phyloP scores from a whole-genome alignment of 768 basidiomycete genomes.

The Lepiota brunneoincarnata region DNA sequence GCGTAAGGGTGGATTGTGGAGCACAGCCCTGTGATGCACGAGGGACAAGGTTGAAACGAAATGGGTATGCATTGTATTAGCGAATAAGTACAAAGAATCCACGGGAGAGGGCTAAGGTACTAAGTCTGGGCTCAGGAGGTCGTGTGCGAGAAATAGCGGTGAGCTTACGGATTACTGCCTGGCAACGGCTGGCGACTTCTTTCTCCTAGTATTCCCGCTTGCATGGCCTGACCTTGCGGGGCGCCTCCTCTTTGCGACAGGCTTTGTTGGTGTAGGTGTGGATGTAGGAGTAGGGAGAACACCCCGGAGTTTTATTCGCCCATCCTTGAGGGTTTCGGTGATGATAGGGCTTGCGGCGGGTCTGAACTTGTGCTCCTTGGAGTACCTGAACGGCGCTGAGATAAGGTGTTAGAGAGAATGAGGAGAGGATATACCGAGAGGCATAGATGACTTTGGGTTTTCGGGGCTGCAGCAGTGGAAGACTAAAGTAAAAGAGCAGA shows the following conservation, averaged over 20 bases:
- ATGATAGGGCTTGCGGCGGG: slow-evolving; percentile 21
- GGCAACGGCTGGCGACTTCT: neutral
- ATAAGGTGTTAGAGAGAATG: neutral
- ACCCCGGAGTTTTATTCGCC: slow-evolving; percentile 15
- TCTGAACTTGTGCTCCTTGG: slow-evolving; percentile 20
- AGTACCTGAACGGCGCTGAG: slow-evolving; percentile 13
- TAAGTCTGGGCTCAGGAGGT: neutral
- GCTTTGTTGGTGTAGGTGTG: slow-evolving; percentile 6
- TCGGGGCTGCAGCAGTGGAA: neutral
- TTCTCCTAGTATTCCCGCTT: slow-evolving; percentile 7
- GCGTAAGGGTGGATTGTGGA: too few species aligned
- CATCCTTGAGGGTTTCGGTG: slow-evolving; percentile 19
- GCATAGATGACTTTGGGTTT: slow-evolving; percentile 17
- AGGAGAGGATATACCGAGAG: slow-evolving; percentile 13
- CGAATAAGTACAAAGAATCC: slow-evolving; percentile 1
- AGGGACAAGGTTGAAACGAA: neutral
- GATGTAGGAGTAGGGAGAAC: slow-evolving; percentile 14
- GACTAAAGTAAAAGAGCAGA: slow-evolving; percentile 10
- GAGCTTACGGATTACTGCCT: neutral
- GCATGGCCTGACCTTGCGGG: neutral
- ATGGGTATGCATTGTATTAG: slow-evolving; percentile 5
- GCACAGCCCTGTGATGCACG: neutral
- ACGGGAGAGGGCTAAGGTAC: neutral
- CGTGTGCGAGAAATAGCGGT: neutral
- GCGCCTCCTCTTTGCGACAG: slow-evolving; percentile 7